A percentile compares a stretch with the other conserved stretches of the same genome.
These are phyloP conservation scores for Xerophyta viscosa DNA, from an alignment of 106 monocot genomes.

Conservation along the genomic window DNA sequence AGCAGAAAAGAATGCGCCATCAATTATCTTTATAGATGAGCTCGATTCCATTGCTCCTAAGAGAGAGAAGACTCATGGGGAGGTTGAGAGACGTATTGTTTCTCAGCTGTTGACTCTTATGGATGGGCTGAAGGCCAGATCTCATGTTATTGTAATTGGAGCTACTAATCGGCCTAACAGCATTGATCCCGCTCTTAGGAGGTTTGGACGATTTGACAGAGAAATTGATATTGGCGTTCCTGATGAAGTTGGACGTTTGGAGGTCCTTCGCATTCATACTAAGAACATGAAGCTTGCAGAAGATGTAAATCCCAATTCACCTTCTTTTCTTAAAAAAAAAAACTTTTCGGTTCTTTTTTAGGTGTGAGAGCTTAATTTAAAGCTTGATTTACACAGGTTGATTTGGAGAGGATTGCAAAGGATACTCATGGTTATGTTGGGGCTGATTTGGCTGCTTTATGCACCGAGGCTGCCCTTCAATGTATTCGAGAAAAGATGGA, in stretches of 20 bases:
- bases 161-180: constrained; percentile 89
- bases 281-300: constrained; percentile 93
- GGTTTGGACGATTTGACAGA: constrained; percentile 86
- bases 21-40: constrained; percentile 93
- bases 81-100: constrained; percentile 87
- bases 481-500: constrained; percentile 95
- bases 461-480: constrained; percentile 89
- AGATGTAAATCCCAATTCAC: constrained; percentile 33
- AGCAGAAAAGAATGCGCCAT: constrained; percentile 91
- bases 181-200: constrained; percentile 80
- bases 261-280: constrained; percentile 87
- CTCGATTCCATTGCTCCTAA: constrained; percentile 87
- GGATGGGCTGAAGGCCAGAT: constrained; percentile 79
- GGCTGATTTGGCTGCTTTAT: constrained; percentile 85
- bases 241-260: constrained; percentile 78
- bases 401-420: constrained; percentile 79
- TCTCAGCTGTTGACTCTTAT: constrained; percentile 82
- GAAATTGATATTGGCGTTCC: constrained; percentile 92
- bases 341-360: too few species aligned
- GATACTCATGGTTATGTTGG: constrained; percentile 95
- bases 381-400: constrained; percentile 48
- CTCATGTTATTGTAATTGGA: constrained; percentile 90
- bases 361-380: too few species aligned
- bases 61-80: constrained; percentile 82
- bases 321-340: neutral